These are phyloP conservation scores for Trametes elegans DNA, from an alignment of 768 basidiomycete genomes.

Conservation along the genomic window DNA sequence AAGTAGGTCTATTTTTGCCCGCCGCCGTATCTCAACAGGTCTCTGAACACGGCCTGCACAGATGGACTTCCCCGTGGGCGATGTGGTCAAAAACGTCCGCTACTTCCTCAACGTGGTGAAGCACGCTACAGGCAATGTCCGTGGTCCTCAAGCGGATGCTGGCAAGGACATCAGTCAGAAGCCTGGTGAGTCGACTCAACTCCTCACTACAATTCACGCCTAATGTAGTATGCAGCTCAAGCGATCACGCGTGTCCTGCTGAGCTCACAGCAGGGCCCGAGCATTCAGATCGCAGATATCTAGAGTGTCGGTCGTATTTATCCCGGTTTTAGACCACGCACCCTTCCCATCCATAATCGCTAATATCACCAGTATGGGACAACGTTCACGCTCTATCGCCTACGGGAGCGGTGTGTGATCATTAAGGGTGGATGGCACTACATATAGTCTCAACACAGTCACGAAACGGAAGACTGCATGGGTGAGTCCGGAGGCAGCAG, in stretches of 20 bases:
- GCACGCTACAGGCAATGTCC: constrained; percentile 67
- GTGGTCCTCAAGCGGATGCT: constrained; percentile 46
- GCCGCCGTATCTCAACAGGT: background rate
- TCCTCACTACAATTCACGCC: no score
- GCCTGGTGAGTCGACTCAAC: constrained; percentile 35
- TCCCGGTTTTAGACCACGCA: background rate
- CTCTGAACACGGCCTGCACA: constrained; percentile 28
- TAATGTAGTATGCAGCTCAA: constrained; percentile 68
- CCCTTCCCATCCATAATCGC: background rate
- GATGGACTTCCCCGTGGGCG: constrained; percentile 72
- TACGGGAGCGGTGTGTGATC: constrained; percentile 1
- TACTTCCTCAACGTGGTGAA: constrained; percentile 76
- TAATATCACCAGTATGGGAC: background rate
- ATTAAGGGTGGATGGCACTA: no score
- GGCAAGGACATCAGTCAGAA: constrained; percentile 38
- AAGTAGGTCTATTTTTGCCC: constrained; percentile 45
- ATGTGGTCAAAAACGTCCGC: constrained; percentile 76
- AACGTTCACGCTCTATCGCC: no score
- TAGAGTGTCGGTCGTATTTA: constrained; percentile 32
- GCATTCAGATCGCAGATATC: constrained; percentile 81
- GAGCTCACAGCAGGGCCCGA: constrained; percentile 86
- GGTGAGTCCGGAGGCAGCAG: no score
- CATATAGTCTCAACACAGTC: no score
- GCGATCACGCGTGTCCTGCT: constrained; percentile 79
- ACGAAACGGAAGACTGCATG: no score